Base-by-base conservation (phyloP, 2,329 filamentous ascomycete species). In the Alternaria sp. region DNA sequence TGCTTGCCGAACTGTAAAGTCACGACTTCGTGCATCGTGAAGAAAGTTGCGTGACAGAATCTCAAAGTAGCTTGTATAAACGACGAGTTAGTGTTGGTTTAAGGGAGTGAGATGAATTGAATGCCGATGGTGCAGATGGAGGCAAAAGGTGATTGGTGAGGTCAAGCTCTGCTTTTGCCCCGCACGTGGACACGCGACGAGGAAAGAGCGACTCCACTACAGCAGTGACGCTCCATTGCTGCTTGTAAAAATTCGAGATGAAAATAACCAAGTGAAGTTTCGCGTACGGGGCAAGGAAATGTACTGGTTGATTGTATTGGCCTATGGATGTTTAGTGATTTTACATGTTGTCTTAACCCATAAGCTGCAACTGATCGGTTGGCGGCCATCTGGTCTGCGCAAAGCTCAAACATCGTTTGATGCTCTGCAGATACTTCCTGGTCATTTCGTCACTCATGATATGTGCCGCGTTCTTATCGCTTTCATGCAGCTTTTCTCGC, bases 381-480 rank as follows among this genome's bases (percentile, higher is more conserved):
- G 95, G 95, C 59, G 94, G 94, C 95, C 95, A 99, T 69, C 94
- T 88, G 30, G 95, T 94, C 81, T 99, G 95, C 26, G 94, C 93
- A 86, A 97, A 99, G 62, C 92, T 98, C 75, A 99, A 81, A 75
- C 94, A 97, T 46, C 95, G 86, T 84, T 99, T 99, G 79, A 99
- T 98, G 76, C 94, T 97, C 82, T 99, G 95, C 68, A 99, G 80
- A 76, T 94, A 97, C 81, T 98, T 99, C 67, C 95, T 87, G 53
- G 95, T 99, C 44, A 91, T 89, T 81, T 99, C 95, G 76, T 98
- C 95, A 59, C 93, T 94, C 89, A 99, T 93, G 71, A 98, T 97
- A 78, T 99, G 94, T 4, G 94, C 95, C 73, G 93, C 90, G 59
- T 89, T 90, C 67, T 87, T 86, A 65, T 87, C 86, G 62, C 83